Evolutionary conservation across 345 rosid species (phyloP).

Genomic region (Punica granatum): DNA sequence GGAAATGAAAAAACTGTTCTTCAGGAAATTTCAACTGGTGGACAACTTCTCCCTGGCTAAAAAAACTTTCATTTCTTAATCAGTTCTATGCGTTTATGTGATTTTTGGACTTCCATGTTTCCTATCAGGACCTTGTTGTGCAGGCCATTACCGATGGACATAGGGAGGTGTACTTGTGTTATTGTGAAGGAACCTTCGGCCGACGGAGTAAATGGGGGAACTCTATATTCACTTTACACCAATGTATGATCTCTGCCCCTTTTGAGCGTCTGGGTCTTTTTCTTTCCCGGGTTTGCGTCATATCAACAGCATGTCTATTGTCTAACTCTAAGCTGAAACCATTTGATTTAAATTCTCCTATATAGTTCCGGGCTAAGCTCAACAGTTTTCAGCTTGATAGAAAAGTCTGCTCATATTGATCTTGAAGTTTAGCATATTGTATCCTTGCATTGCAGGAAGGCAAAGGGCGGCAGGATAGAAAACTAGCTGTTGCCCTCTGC

Average conservation of each 20-base stretch:
- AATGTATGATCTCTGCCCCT: constrained; percentile 38
- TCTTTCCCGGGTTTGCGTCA: neutral
- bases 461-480: constrained; percentile 74
- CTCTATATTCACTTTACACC: constrained; percentile 70
- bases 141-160: constrained; percentile 79
- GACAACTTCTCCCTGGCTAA: no score
- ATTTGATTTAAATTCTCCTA: neutral
- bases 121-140: constrained; percentile 65
- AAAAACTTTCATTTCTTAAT: no score
- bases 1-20: neutral
- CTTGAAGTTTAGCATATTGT: neutral
- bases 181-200: constrained; percentile 62
- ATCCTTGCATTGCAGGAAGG: constrained; percentile 73
- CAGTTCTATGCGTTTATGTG: no score
- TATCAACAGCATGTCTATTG: no score
- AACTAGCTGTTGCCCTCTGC: constrained; percentile 75
- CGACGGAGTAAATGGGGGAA: constrained; percentile 43
- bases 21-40: neutral
- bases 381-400: neutral
- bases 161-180: constrained; percentile 83
- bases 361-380: neutral
- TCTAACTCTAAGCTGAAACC: no score
- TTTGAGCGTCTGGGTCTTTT: neutral
- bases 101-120: neutral
- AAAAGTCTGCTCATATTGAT: neutral